Evolutionary conservation across 345 rosid genomes (phyloP).

Genomic region (Trapa incisa): DNA sequence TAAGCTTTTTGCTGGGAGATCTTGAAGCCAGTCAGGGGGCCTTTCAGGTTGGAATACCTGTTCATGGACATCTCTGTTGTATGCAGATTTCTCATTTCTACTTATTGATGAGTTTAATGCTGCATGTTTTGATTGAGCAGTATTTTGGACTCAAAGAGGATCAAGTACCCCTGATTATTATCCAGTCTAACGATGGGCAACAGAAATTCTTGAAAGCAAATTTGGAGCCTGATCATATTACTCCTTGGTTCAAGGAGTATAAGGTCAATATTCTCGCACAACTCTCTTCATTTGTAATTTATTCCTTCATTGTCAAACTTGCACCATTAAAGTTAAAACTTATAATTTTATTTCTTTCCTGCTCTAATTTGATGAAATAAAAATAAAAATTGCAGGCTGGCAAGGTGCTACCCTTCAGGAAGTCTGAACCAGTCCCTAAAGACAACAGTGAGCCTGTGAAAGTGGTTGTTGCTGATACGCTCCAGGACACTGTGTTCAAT

Average conservation of each 20-base stretch:
- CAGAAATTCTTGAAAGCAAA: constrained; percentile 66
- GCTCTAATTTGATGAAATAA: not conserved
- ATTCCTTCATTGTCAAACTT: not conserved
- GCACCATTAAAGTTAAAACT: not conserved
- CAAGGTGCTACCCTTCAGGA: constrained; percentile 42
- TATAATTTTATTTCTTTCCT: not conserved
- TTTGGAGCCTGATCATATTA: constrained; percentile 54
- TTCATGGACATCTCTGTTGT: not conserved
- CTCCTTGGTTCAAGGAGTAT: constrained; percentile 73
- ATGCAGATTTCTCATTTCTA: not conserved
- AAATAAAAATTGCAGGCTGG: constrained; percentile 53
- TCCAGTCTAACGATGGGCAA: constrained; percentile 49
- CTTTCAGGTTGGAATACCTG: constrained; percentile 42
- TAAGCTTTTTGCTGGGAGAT: constrained; percentile 78
- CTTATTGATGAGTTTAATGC: not conserved
- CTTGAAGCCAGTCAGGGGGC: constrained; percentile 78
- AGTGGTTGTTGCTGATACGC: constrained; percentile 83
- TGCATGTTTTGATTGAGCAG: constrained; percentile 30
- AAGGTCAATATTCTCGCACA: constrained; percentile 33
- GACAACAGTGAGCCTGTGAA: constrained; percentile 78
- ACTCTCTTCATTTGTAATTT: not conserved
- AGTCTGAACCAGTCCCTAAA: constrained; percentile 88
- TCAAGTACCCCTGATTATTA: constrained; percentile 69
- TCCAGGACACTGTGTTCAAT: constrained; percentile 57
- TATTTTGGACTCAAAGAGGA: constrained; percentile 79